Base-by-base conservation (phyloP, 257 asterid species). In the Echium plantagineum region DNA sequence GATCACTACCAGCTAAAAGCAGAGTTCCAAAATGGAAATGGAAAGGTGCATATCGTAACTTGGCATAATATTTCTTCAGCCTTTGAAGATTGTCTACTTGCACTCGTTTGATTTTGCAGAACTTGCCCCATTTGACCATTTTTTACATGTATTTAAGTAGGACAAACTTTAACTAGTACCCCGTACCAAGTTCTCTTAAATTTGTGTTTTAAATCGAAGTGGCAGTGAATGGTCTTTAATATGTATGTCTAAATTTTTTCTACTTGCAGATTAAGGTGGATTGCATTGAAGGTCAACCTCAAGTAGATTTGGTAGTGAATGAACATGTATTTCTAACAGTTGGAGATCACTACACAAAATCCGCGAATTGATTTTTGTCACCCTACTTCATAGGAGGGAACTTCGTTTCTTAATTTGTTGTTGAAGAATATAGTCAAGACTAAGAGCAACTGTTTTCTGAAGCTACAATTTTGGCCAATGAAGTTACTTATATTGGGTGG, bases 11-110 rank as follows among this genome's bases (percentile, higher is more conserved):
- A 77, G 66, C 57, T 90, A 83, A 87, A 80, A 77, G 65, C 75
- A 1, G 94, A 85, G 62, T 90, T 90, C 64, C 94, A 87, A 57
- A 60, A 9, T 3, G 90, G 94, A 49, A 77, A 87, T 21, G 97
- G 91, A 5, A 85, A 77, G 73, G 75, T 76, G 13, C 16, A 12
- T 13, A 12, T 10, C 12, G 12, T 3, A 42, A 42, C 49, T 42
- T 12, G 16, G 49, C n/a, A 8, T 28, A 28, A 28, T 28, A 28
- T 28, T 6, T 6, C 32, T 28, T 6, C 32, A 28, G 0, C 7
- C 5, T 4, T 2, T 28, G 32, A 28, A 28, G 32, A 28, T 28
- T 28, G 32, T 28, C 32, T 3, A 28, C 32, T 28, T 28, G 5
- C 32, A 28, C 32, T 28, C 32, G 3, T 28, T 28, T 28, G 0